Evolutionary conservation across 2,329 filamentous ascomycete species (phyloP).

Genomic region (Helotiales sp.): DNA sequence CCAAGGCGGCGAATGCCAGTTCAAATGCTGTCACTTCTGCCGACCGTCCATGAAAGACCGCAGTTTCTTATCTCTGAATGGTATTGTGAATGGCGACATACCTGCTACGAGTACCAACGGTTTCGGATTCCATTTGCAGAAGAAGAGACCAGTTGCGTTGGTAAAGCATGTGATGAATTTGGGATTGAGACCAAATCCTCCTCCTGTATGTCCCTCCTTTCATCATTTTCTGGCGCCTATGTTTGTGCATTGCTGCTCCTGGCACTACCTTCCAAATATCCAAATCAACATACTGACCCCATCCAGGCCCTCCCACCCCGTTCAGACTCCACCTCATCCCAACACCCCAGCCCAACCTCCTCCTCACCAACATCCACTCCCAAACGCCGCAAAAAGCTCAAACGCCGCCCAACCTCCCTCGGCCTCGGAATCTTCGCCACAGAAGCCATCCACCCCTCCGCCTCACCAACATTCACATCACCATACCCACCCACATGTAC

Average conservation of each 20-base stretch:
- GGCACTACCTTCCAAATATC: background rate
- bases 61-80: conserved; percentile 55
- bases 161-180: conserved; percentile 37
- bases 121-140: conserved; percentile 56
- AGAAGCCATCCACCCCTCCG: background rate
- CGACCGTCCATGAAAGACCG: conserved; percentile 51
- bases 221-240: too few relatives aligned
- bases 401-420: conserved; percentile 8
- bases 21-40: conserved; percentile 56
- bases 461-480: background rate
- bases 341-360: background rate
- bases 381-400: background rate
- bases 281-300: background rate
- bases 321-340: background rate
- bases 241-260: too few relatives aligned
- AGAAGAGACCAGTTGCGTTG: conserved; percentile 47
- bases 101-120: conserved; percentile 55
- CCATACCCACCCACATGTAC: background rate
- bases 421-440: conserved; percentile 25
- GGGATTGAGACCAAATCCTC: conserved; percentile 36
- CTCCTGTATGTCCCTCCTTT: conserved; percentile 21
- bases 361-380: background rate
- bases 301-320: background rate
- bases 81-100: conserved; percentile 55
- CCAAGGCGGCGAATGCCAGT: conserved; percentile 52